Percentiles rank a stretch among this genome's conserved stretches.
phyloP scores from a whole-genome alignment of 306 rosid species.

The Quercus glauca region DNA sequence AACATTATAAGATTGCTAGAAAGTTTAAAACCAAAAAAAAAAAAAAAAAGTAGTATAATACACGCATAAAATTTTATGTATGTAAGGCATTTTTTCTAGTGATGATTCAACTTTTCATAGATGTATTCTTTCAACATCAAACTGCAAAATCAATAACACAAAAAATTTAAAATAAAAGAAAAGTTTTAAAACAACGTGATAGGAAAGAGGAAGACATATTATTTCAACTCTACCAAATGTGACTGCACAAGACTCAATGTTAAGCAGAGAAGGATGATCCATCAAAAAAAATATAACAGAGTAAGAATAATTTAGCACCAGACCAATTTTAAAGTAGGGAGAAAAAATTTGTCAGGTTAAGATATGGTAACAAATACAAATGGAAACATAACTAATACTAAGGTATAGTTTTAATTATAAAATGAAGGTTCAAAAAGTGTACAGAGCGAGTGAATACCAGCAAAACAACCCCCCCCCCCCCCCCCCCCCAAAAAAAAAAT shows the following conservation, averaged over 20 bases:
- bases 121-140: background rate
- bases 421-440: background rate
- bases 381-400: background rate
- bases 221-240: constrained; percentile 4
- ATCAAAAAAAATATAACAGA: background rate
- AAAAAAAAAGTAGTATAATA: background rate
- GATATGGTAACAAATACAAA: background rate
- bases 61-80: background rate
- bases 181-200: background rate
- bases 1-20: background rate
- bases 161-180: background rate
- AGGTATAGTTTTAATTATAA: background rate
- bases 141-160: background rate
- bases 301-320: background rate
- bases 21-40: background rate
- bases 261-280: background rate
- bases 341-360: background rate
- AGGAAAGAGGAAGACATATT: constrained; percentile 4
- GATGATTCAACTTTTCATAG: background rate
- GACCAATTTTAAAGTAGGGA: background rate
- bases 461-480: background rate
- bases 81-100: background rate
- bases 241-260: background rate
- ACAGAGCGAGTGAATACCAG: background rate
- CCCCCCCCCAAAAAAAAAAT: background rate